Percentiles rank a stretch among this genome's conserved stretches.
phyloP scores from a whole-genome alignment of 2,329 filamentous ascomycete species.

The Exophiala oligosperma region DNA sequence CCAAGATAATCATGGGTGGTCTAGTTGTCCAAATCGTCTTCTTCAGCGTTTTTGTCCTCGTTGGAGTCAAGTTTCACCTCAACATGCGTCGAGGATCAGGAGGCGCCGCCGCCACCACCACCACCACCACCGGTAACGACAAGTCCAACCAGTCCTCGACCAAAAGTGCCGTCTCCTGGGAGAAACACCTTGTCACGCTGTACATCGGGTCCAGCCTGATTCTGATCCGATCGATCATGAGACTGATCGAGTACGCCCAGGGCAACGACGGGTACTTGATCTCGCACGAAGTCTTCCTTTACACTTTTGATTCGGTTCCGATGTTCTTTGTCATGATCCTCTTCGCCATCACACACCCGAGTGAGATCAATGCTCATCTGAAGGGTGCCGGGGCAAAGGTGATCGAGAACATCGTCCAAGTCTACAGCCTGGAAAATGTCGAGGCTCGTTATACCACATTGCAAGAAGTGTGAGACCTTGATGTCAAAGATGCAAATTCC shows the following conservation, averaged over 20 bases:
- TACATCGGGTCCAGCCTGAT: conserved; percentile 31
- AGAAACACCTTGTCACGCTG: conserved; percentile 36
- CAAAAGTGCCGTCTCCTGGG: conserved; percentile 33
- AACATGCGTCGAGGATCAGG: conserved; percentile 38
- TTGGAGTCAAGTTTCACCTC: conserved; percentile 51
- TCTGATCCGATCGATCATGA: conserved; percentile 31
- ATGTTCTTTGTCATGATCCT: conserved; percentile 27
- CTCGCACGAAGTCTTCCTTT: conserved; percentile 33
- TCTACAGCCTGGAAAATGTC: too few species aligned
- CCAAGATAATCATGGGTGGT: conserved; percentile 50
- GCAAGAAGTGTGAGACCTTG: too few species aligned
- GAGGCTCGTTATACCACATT: too few species aligned
- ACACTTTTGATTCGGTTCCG: conserved; percentile 34
- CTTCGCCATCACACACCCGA: too few species aligned
- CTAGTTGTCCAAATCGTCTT: conserved; percentile 58
- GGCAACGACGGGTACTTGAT: conserved; percentile 34
- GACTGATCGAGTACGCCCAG: conserved; percentile 34
- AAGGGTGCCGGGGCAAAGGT: too few species aligned
- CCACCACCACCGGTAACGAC: too few species aligned
- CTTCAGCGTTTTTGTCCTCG: conserved; percentile 57
- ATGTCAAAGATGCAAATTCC: too few species aligned
- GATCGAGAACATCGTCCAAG: too few species aligned
- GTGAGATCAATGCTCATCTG: too few species aligned
- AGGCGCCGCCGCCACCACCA: conserved; percentile 23
- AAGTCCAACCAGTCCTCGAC: too few species aligned